These are phyloP conservation scores for Eragrostis tef DNA, from an alignment of 202 grass and related monocot genomes.

Conservation along the genomic window DNA sequence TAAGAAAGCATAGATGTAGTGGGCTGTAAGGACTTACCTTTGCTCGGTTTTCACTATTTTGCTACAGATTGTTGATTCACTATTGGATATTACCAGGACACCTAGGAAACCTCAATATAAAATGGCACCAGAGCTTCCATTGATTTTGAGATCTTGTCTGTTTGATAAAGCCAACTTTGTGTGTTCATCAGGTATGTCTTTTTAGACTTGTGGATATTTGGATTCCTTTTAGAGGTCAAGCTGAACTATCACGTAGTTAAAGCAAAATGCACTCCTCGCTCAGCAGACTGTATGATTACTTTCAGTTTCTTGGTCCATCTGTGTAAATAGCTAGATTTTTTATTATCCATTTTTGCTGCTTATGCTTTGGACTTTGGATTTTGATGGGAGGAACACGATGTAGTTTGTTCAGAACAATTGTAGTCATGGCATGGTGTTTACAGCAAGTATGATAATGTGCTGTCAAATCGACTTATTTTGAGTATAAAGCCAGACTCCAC, in stretches of 20 bases:
- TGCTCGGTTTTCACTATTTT: constrained; percentile 26
- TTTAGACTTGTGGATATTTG: constrained; percentile 4
- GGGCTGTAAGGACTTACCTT: constrained; percentile 34
- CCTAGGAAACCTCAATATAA: constrained; percentile 94
- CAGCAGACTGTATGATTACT: not conserved
- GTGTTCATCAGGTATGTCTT: constrained; percentile 78
- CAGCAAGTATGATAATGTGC: constrained; percentile 3
- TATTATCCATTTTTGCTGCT: not conserved
- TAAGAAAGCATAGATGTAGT: constrained; percentile 11
- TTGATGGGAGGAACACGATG: not conserved
- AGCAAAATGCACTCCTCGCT: constrained; percentile 23
- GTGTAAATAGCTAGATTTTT: constrained; percentile 22
- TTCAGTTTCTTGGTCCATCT: not conserved
- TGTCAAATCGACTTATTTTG: constrained; percentile 7
- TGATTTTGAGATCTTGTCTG: constrained; percentile 76
- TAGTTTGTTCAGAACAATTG: constrained; percentile 24
- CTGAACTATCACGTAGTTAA: constrained; percentile 8
- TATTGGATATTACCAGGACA: constrained; percentile 72
- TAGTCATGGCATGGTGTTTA: constrained; percentile 15
- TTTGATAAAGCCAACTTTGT: constrained; percentile 72
- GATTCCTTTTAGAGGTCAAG: constrained; percentile 13
- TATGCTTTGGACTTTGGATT: not conserved
- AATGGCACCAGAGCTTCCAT: constrained; percentile 84
- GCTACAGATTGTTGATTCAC: constrained; percentile 73
- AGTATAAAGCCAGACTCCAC: constrained; percentile 15